Base-by-base conservation (phyloP, 2,329 filamentous ascomycete species). In the Alternaria metachromatica region DNA sequence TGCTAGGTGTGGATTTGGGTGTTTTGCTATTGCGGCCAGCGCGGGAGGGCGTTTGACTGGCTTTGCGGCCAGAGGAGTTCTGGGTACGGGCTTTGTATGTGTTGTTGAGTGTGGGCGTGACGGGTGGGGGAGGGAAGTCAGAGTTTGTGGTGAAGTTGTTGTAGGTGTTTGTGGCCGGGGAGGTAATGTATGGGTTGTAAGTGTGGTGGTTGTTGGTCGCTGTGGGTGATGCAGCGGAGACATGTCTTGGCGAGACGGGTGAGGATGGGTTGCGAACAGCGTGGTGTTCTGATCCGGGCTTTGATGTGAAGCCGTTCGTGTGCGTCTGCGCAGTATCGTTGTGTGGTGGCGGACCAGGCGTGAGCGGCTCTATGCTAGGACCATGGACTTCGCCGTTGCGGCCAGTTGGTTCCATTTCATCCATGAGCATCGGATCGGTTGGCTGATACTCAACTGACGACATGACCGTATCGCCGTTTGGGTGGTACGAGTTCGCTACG, bases 401-500 rank as follows among this genome's bases (percentile, higher is more conserved):
- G 33, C 44, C 53, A 7, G 60, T 44, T 9, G 66, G 60, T 21
- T 66, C 67, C 13, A 71, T 53, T 37, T 64, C 69, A 13, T 72
- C 63, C 60, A 71, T 70, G 10, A 68, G 44, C 43, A 66, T 50
- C 7, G 60, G 50, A 7, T 49, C 67, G n/a, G 71, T 72, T 3
- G 66, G 63, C 21, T 65, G 66, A 30, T 73, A 64, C 55, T 80
- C 78, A 28, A 80, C 78, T 3, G 75, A 80, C 11, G 77, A 78
- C 59, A 80, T 67, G 28, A 79, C 59, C 8, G 68, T 69, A 28
- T 80, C 75, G 12, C 65, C 62, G 25, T 72, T 69, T n/a, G 65
- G 44, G 30, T 64, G 61, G 25, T 72, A 68, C 21, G 68, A 44
- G 44, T 65, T 55, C 10, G 54, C 60, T 54, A 67, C 65, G 37